Base-by-base conservation (phyloP, 1,284 basidiomycete genomes). In the Ustilago vetiveriae region DNA sequence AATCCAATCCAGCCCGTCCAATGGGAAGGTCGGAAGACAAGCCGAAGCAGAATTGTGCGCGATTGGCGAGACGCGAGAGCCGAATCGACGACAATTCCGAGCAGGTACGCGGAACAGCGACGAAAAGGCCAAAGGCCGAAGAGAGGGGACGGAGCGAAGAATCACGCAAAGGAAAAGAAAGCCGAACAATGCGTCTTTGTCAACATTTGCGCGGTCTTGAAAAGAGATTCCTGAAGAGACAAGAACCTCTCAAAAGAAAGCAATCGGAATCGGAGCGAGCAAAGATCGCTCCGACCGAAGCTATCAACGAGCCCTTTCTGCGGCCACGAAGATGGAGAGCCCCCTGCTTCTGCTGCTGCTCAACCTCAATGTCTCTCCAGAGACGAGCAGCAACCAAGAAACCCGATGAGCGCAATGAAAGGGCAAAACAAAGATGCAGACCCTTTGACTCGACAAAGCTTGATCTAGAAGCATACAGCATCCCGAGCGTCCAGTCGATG, bases 51-150 rank as follows among this genome's bases (percentile, higher is more conserved):
- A n/a, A n/a, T n/a, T n/a, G n/a, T n/a, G n/a, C n/a, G n/a, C n/a
- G n/a, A n/a, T n/a, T n/a, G n/a, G n/a, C n/a, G n/a, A 35, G 29
- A 24, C 8, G 17, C 21, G 40, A 30, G n/a, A 32, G 14, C 19
- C 29, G 38, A 36, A 19, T 47, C 40, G 44, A 43, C 56, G 54
- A 48, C 53, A 35, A 39, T 64, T 47, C 32, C 51, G 46, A 35
- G 22, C n/a, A 42, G 10, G 19, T 10, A 22, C 11, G 19, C 17
- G 42, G 41, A 62, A 62, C 59, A 55, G 52, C 59, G 38, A 38
- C 36, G 22, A 41, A 44, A n/a, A 19, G 23, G 30, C 42, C 46
- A 45, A 43, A 13, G 36, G 19, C 19, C 36, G 9, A 13, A 37
- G 36, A 37, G 19, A 22, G 36, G 43, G 39, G 26, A 43, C 35